Conservation (phyloP, 805 yeast genomes). For the Hanseniaspora nectarophila region DNA sequence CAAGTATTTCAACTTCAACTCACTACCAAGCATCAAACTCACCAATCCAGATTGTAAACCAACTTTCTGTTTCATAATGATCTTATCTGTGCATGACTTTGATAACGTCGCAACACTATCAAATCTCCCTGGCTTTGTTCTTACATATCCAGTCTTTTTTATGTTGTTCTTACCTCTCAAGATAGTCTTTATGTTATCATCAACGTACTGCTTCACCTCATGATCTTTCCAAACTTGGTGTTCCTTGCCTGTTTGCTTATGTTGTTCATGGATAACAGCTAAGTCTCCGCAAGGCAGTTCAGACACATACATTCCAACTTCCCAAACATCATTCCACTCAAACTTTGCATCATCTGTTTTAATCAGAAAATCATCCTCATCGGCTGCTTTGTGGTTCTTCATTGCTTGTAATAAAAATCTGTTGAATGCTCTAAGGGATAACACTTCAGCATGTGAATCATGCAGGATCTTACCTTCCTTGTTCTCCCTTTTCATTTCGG, state of each 20-base stretch:
- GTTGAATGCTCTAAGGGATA: constrained; percentile 63
- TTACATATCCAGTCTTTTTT: constrained; percentile 46
- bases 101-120: constrained; percentile 65
- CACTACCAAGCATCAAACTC: constrained; percentile 27
- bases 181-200: constrained; percentile 22
- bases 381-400: background rate
- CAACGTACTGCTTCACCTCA: constrained; percentile 23
- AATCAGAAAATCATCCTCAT: constrained; percentile 13
- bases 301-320: constrained; percentile 51
- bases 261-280: constrained; percentile 39
- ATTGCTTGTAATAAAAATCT: constrained; percentile 43
- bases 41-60: constrained; percentile 43
- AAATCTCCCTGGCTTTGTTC: constrained; percentile 86
- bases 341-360: constrained; percentile 18
- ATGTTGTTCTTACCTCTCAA: constrained; percentile 58
- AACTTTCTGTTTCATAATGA: constrained; percentile 48
- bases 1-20: constrained; percentile 34
- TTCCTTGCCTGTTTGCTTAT: background rate
- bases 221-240: constrained; percentile 16
- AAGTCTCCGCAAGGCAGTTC: constrained; percentile 90
- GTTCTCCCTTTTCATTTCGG: constrained; percentile 28
- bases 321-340: constrained; percentile 26
- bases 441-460: constrained; percentile 83
- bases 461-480: constrained; percentile 53
- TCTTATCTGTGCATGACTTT: constrained; percentile 83